Evolutionary conservation across 805 yeast genomes (phyloP).

Genomic region (Wickerhamomyces xylosicus): DNA sequence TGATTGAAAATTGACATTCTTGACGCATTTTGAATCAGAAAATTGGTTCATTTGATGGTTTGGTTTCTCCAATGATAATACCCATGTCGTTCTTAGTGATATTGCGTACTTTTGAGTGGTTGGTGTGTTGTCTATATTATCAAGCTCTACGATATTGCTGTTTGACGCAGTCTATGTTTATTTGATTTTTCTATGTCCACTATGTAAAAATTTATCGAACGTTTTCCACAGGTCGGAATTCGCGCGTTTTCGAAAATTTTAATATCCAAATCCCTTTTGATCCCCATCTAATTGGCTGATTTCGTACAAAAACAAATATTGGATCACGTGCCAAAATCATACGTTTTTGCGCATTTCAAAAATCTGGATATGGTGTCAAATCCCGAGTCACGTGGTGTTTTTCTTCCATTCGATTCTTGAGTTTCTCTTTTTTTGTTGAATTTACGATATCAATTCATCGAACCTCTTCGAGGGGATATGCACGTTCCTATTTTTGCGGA

Average conservation of each 20-base stretch:
- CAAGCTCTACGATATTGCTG: neutral
- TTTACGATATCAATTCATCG: no score
- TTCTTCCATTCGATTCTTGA: no score
- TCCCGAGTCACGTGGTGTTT: neutral
- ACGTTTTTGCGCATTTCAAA: neutral
- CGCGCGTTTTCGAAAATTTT: neutral
- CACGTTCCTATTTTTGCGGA: no score
- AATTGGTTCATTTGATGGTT: no score
- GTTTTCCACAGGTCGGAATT: neutral
- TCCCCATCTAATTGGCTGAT: neutral
- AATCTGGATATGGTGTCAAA: neutral
- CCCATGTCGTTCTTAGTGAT: no score
- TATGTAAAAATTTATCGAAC: neutral
- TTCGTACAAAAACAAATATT: neutral
- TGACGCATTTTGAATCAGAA: no score
- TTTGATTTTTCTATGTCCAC: neutral
- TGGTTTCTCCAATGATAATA: no score
- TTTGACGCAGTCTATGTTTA: no score
- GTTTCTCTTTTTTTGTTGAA: no score
- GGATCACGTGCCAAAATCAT: neutral
- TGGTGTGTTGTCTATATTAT: neutral
- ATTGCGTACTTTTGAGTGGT: neutral
- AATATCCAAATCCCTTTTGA: neutral
- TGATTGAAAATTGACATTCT: no score
- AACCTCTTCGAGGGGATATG: no score